Evolutionary conservation across 768 basidiomycete species (phyloP).

Genomic region (Lenzites betulinus): DNA sequence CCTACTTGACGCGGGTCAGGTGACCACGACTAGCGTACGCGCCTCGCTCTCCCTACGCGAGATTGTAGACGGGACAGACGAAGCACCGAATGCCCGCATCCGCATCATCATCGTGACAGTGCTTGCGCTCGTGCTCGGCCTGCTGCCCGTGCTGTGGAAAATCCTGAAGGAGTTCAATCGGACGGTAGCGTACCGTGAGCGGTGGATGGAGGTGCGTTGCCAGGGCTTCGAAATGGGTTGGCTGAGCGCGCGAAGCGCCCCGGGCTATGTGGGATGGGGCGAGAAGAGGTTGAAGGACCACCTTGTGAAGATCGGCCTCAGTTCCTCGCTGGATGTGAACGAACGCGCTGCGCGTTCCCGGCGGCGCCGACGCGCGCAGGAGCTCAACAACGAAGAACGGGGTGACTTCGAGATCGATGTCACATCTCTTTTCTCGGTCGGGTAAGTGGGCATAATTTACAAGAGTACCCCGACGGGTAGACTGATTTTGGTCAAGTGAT

Average conservation of each 20-base stretch:
- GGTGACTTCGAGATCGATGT: slow-evolving; percentile 62
- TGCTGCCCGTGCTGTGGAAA: slow-evolving; percentile 66
- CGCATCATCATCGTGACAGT: slow-evolving; percentile 71
- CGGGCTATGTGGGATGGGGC: slow-evolving; percentile 71
- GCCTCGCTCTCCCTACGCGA: slow-evolving; percentile 33
- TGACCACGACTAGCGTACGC: slow-evolving; percentile 28
- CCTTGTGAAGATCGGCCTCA: slow-evolving; percentile 64
- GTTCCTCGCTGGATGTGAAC: slow-evolving; percentile 50
- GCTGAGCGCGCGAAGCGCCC: slow-evolving; percentile 62
- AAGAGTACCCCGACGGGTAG: not conserved
- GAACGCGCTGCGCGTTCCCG: slow-evolving; percentile 28
- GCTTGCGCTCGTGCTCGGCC: slow-evolving; percentile 59
- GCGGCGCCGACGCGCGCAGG: slow-evolving; percentile 28
- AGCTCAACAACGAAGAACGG: slow-evolving; percentile 48
- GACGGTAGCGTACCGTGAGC: slow-evolving; percentile 53
- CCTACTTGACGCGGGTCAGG: slow-evolving; percentile 45
- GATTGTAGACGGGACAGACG: slow-evolving; percentile 36
- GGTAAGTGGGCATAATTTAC: slow-evolving; percentile 43
- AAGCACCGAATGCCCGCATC: slow-evolving; percentile 49
- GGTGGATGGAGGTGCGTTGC: slow-evolving; percentile 66
- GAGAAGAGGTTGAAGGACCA: slow-evolving; percentile 74
- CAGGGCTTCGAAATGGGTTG: slow-evolving; percentile 75
- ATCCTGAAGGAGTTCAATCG: slow-evolving; percentile 64
- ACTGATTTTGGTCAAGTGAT: slow-evolving; percentile 48
- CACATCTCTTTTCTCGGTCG: slow-evolving; percentile 71